Conservation (phyloP, 129 eudicot genomes). For the Artemisia tridentata region DNA sequence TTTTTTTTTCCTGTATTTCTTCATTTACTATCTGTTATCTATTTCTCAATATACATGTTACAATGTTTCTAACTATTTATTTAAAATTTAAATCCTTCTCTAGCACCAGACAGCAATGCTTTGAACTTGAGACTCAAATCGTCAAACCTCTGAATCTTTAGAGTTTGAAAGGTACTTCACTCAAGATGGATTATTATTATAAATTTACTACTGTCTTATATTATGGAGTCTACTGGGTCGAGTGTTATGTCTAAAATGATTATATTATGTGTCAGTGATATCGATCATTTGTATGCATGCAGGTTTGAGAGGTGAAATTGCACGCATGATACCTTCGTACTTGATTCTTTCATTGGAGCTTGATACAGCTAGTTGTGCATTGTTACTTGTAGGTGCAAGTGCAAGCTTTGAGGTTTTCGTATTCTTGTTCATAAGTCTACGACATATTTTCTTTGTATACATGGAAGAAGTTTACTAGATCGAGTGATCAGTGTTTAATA, state of each 20-base stretch:
- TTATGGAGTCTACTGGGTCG: too few species aligned
- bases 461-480: constrained; percentile 17
- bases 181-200: neutral
- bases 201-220: neutral
- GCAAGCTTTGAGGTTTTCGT: constrained; percentile 22
- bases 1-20: neutral
- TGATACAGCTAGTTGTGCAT: constrained; percentile 21
- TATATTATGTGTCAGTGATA: neutral
- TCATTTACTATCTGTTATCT: neutral
- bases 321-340: constrained; percentile 20
- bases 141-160: constrained; percentile 21
- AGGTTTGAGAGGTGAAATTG: constrained; percentile 19
- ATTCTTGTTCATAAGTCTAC: constrained; percentile 9
- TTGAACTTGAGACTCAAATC: constrained; percentile 26
- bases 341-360: constrained; percentile 29
- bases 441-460: neutral
- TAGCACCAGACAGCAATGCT: constrained; percentile 22
- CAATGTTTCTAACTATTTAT: neutral
- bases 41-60: neutral
- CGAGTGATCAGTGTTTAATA: constrained; percentile 11
- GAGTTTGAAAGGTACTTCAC: constrained; percentile 33
- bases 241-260: neutral
- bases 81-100: neutral
- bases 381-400: constrained; percentile 33
- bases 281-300: constrained; percentile 22